Percentiles rank a stretch among this genome's conserved stretches.
Conservation (phyloP, 139 green algal genomes). For the Closterium sp. region DNA sequence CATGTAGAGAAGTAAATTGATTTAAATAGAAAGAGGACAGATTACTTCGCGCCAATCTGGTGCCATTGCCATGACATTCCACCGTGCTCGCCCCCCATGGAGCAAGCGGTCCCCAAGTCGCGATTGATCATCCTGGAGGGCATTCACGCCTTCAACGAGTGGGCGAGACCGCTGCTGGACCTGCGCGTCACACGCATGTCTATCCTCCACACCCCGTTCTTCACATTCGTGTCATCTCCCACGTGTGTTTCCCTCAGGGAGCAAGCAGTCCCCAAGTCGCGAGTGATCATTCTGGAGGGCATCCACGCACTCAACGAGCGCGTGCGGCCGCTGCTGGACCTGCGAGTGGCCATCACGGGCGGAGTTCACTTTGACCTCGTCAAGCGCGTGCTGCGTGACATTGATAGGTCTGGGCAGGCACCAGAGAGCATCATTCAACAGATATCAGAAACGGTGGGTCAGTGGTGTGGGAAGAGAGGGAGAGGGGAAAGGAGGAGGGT, state of each 20-base stretch:
- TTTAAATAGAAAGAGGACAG: background rate
- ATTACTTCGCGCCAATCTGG: background rate
- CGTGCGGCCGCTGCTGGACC: conserved; percentile 78
- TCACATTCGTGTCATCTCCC: too few relatives aligned
- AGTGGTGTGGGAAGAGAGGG: too few relatives aligned
- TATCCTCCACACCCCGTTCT: too few relatives aligned
- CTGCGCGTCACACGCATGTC: too few relatives aligned
- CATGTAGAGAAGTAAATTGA: too few relatives aligned
- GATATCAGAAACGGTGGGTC: conserved; percentile 69
- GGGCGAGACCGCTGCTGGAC: conserved; percentile 69
- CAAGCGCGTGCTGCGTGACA: conserved; percentile 95
- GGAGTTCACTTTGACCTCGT: conserved; percentile 98
- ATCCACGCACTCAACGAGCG: conserved; percentile 90
- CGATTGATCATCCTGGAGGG: conserved; percentile 92
- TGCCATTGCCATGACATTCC: too few relatives aligned
- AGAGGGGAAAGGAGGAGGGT: too few relatives aligned
- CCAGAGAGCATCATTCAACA: conserved; percentile 95
- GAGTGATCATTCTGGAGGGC: conserved; percentile 92
- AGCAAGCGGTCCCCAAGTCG: conserved; percentile 54
- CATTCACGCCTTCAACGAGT: conserved; percentile 89
- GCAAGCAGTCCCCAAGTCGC: conserved; percentile 56
- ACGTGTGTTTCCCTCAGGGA: too few relatives aligned
- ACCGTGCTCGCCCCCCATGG: too few relatives aligned
- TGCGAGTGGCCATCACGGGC: conserved; percentile 84
- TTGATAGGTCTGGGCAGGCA: conserved; percentile 77